Evolutionary conservation across 352 stramenopile genomes (phyloP), one percentile per base, ranked within the genome.

Genomic region (Globisporangium nagaii): DNA sequence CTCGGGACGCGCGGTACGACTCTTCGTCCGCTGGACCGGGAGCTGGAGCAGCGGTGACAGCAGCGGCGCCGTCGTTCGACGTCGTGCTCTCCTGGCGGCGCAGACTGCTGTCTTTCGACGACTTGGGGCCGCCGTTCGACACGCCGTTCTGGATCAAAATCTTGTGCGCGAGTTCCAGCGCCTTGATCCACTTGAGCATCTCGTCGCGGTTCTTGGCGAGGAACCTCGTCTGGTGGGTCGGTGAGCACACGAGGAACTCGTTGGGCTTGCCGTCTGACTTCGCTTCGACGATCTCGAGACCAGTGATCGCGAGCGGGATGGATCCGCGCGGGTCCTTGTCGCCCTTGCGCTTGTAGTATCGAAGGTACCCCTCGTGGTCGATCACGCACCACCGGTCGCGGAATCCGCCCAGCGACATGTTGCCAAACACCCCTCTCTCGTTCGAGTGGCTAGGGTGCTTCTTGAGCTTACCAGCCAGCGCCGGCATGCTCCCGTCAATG

Each of bases 291-390:
- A 93, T 81, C 45, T 93, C 83, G 9, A 93, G 55, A 15, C 75
- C 75, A 45, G 75, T 69, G 54, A 84, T 55, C n/a, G 73, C 78
- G 34, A 93, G 63, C 20, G 76, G 73, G 49, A 93, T 85, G 15
- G 66, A 63, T 8, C 83, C 83, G 47, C 83, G 80, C 22, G 80
- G 65, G 32, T 90, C 79, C 7, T 76, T 77, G 59, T 93, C 83
- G n/a, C 74, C 69, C 62, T 90, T 79, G 19, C 75, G 74, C 66
- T 90, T 93, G 74, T 86, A 93, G 59, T 93, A 93, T 13, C 71
- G 62, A 27, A 93, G 63, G 43, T 72, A 73, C 25, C 83, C 83
- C 13, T 73, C 68, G 0, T 75, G 62, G 39, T 93, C 78, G 30
- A 93, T 79, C 39, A 70, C 71, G 55, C 75, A 93, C 71, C 77